These are phyloP conservation scores for Striga asiatica DNA, from an alignment of 257 asterid species.

Conservation along the genomic window DNA sequence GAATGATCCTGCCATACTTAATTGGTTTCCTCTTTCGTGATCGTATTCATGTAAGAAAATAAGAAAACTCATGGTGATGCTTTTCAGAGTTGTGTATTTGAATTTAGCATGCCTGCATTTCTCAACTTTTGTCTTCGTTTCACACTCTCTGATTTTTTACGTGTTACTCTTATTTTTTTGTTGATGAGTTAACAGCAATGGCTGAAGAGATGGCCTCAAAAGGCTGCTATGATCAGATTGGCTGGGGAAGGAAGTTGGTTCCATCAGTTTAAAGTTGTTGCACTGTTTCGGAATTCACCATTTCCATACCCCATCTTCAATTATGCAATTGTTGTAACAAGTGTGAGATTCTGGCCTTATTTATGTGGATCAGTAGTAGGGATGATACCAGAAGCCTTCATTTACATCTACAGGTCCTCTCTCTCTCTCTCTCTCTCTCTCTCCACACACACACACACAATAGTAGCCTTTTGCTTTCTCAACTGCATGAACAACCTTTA, in stretches of 20 bases:
- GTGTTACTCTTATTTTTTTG: background rate
- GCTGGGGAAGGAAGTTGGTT: conserved; percentile 74
- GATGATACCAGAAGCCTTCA: conserved; percentile 77
- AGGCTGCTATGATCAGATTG: conserved; percentile 53
- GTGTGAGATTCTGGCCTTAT: conserved; percentile 75
- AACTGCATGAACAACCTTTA: too few relatives aligned
- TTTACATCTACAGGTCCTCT: conserved; percentile 64
- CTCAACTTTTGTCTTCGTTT: too few relatives aligned
- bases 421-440: background rate
- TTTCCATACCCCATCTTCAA: conserved; percentile 76
- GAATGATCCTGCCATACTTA: conserved; percentile 63
- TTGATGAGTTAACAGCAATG: conserved; percentile 37
- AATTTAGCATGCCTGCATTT: background rate
- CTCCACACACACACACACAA: background rate
- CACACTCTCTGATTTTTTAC: background rate
- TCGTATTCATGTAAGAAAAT: conserved; percentile 48
- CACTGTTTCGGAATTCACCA: conserved; percentile 65
- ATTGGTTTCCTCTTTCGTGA: conserved; percentile 59
- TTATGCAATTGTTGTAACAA: conserved; percentile 67
- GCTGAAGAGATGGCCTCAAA: conserved; percentile 72
- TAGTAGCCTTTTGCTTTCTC: background rate
- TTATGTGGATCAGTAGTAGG: conserved; percentile 69
- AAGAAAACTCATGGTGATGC: background rate
- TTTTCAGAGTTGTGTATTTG: background rate
- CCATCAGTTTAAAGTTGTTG: conserved; percentile 70